Conservation (phyloP, 192 early-diverging fungal species). For the Paraglomus brasilianum region DNA sequence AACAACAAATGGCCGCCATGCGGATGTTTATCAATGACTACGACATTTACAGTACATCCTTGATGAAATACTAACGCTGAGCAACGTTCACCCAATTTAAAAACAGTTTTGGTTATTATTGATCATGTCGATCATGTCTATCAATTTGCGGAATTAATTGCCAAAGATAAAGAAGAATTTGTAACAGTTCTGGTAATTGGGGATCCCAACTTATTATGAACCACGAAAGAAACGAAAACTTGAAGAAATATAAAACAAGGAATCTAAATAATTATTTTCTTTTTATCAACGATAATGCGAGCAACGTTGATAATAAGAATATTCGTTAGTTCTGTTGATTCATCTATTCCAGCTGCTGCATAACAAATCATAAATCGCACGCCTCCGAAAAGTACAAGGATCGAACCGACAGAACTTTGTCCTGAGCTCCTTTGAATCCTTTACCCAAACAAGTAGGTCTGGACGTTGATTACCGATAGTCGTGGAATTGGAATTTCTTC, state of each 20-base stretch:
- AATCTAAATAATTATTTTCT: too few relatives aligned
- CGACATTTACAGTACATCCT: conserved; percentile 15
- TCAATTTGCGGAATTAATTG: conserved; percentile 8
- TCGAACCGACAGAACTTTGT: conserved; percentile 16
- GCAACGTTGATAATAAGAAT: too few relatives aligned
- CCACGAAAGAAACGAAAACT: too few relatives aligned
- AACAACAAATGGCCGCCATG: conserved; percentile 18
- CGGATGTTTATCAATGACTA: conserved; percentile 14
- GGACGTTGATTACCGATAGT: too few relatives aligned
- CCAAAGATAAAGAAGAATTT: conserved; percentile 7
- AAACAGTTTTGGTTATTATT: conserved; percentile 7
- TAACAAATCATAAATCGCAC: conserved; percentile 19
- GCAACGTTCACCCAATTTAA: conserved; percentile 7
- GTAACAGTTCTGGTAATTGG: too few relatives aligned
- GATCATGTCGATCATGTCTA: conserved; percentile 13
- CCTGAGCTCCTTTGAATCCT: too few relatives aligned
- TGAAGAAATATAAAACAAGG: too few relatives aligned
- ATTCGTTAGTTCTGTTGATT: too few relatives aligned
- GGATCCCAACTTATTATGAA: too few relatives aligned
- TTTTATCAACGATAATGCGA: too few relatives aligned
- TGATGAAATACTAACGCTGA: conserved; percentile 17
- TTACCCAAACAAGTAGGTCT: too few relatives aligned
- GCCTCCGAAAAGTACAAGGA: conserved; percentile 8
- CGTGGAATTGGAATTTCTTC: too few relatives aligned
- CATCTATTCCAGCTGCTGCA: not conserved